These are phyloP conservation scores for Tetramitus jugosus DNA, from an alignment of 208 protist genomes.

Conservation along the genomic window DNA sequence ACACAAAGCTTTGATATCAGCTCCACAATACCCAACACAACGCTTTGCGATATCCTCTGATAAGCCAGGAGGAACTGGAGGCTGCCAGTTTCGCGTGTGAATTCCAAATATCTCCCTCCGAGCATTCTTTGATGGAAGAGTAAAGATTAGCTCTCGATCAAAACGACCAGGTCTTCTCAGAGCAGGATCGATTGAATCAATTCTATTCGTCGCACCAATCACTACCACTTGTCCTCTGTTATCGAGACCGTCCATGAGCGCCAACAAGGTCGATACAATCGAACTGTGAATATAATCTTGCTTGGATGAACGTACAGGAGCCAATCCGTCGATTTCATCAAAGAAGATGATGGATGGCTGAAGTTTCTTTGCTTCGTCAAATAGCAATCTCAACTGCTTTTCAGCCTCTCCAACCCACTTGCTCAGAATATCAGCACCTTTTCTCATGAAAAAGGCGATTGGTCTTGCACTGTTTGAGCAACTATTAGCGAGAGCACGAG, in stretches of 20 bases:
- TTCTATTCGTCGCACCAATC: slow-evolving; percentile 70
- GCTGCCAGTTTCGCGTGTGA: slow-evolving; percentile 45
- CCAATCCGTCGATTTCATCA: slow-evolving; percentile 74
- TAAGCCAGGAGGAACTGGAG: slow-evolving; percentile 25
- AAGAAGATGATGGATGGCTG: slow-evolving; percentile 81
- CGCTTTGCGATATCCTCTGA: slow-evolving; percentile 29
- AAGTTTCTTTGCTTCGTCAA: slow-evolving; percentile 49
- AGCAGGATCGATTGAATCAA: slow-evolving; percentile 62
- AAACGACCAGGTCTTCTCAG: slow-evolving; percentile 63
- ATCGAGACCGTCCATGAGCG: slow-evolving; percentile 68
- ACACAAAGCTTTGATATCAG: slow-evolving; percentile 54
- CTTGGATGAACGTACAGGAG: slow-evolving; percentile 50
- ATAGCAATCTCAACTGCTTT: slow-evolving; percentile 58
- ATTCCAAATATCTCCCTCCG: slow-evolving; percentile 38
- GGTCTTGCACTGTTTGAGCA: slow-evolving; percentile 29
- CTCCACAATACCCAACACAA: slow-evolving; percentile 49
- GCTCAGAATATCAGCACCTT: slow-evolving; percentile 62
- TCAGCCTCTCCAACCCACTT: slow-evolving; percentile 78
- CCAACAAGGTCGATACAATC: slow-evolving; percentile 60
- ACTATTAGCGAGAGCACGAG: slow-evolving; percentile 50
- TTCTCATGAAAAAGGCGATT: slow-evolving; percentile 74
- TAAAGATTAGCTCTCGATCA: slow-evolving; percentile 63
- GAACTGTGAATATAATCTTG: slow-evolving; percentile 53
- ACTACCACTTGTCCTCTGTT: slow-evolving; percentile 55
- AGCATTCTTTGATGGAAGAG: slow-evolving; percentile 37